Evolutionary conservation across 2,329 filamentous ascomycete species (phyloP).

Genomic region (Biscogniauxia mediterranea): DNA sequence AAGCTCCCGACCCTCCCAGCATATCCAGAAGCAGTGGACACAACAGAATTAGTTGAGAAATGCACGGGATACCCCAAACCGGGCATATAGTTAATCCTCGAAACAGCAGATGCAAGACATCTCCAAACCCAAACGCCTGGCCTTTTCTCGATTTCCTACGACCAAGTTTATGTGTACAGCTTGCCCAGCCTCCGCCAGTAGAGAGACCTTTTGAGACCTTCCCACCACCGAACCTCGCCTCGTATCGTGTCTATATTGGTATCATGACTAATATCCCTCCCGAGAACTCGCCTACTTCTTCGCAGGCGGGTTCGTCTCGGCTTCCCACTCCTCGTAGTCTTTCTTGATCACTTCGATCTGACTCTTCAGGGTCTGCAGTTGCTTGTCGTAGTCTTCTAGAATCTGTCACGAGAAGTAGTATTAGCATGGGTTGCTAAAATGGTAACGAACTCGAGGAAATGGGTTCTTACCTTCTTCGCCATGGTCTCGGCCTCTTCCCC

Average conservation of each 20-base stretch:
- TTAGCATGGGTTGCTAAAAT: constrained; percentile 14
- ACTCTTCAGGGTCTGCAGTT: constrained; percentile 72
- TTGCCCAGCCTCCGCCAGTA: constrained; percentile 9
- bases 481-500: constrained; percentile 69
- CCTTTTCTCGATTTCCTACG: constrained; percentile 18
- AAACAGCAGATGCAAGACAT: constrained; percentile 9
- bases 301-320: constrained; percentile 42
- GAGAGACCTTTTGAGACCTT: constrained; percentile 1
- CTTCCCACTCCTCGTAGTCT: constrained; percentile 56
- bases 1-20: constrained; percentile 4
- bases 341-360: constrained; percentile 64
- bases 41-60: not conserved
- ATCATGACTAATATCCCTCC: constrained; percentile 3
- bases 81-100: constrained; percentile 2
- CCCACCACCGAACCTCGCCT: constrained; percentile 8
- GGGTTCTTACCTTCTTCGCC: constrained; percentile 65
- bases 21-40: not conserved
- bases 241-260: constrained; percentile 8
- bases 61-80: not conserved
- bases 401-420: constrained; percentile 49
- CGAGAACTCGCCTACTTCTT: constrained; percentile 18
- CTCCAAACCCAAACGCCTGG: constrained; percentile 16
- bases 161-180: constrained; percentile 15
- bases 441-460: not conserved
- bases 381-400: constrained; percentile 77